Conservation (phyloP, 768 basidiomycete species). For the Lactarius deliciosus region DNA sequence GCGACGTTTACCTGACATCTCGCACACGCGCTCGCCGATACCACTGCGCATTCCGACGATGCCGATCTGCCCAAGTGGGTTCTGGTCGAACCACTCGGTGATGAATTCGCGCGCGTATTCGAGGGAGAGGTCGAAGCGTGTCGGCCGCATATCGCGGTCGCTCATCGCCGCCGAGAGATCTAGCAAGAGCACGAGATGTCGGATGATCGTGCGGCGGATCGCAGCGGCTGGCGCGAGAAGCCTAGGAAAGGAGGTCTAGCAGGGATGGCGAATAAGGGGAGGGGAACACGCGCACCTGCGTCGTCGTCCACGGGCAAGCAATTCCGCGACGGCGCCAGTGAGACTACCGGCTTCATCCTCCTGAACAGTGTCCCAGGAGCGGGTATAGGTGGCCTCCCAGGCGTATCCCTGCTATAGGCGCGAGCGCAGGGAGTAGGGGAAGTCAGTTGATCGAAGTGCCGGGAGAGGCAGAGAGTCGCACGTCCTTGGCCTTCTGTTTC, state of each 20-base stretch:
- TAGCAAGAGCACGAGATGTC: constrained; percentile 89
- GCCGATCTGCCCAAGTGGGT: constrained; percentile 95
- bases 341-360: constrained; percentile 94
- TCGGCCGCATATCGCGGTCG: constrained; percentile 95
- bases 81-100: constrained; percentile 98
- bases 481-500: constrained; percentile 29
- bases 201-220: constrained; percentile 92
- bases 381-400: constrained; percentile 94
- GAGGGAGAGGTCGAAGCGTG: constrained; percentile 86
- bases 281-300: constrained; percentile 55
- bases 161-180: constrained; percentile 91
- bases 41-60: constrained; percentile 92
- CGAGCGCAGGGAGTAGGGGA: neutral
- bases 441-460: neutral
- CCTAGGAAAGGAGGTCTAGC: constrained; percentile 40
- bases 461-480: constrained; percentile 10
- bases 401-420: constrained; percentile 72
- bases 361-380: constrained; percentile 96
- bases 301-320: constrained; percentile 82
- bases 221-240: constrained; percentile 81
- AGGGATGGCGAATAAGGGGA: constrained; percentile 4
- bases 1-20: constrained; percentile 82
- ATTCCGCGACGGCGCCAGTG: constrained; percentile 84
- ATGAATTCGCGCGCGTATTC: constrained; percentile 92
- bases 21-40: constrained; percentile 83